Evolutionary conservation across 805 yeast species (phyloP), one percentile per base, ranked within the genome.

Genomic region (Candida berthetii): DNA sequence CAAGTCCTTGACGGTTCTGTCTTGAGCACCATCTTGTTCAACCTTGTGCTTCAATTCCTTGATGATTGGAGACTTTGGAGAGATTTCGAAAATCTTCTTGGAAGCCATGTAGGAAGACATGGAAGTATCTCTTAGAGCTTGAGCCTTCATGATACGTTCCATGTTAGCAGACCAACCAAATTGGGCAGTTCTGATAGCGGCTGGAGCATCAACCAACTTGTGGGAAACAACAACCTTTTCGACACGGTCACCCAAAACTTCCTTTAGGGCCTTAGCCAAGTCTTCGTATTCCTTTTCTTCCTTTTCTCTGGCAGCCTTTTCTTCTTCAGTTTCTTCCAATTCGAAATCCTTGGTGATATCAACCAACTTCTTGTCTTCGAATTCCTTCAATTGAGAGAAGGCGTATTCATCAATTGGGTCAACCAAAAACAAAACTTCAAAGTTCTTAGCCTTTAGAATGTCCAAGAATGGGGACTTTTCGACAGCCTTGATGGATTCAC

Each of bases 71-170:
- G 97, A 90, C 69, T 79, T 84, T 74, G 99, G 97, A 61, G 98
- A 91, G 57, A 93, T 89, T 80, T 93, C 99, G 61, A 93, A 88
- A 64, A 93, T 93, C 84, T 93, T 93, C 89, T 93, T 93, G 43
- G 99, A 93, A 38, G 98, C 85, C 99, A 93, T 93, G 93, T 93
- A 93, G 49, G 96, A 81, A 34, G 98, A 89, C 99, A 93, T 93
- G 58, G 96, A 79, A 58, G 96, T 86, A 71, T 93, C 99, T 78
- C 98, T 89, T 62, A 93, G 77, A 59, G 99, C 99, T 79, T 93
- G 99, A 49, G 99, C 99, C 80, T 93, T 93, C 99, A 93, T 93
- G 80, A 93, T 93, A 85, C 99, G 91, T 80, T 93, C 99, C 99
- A 93, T 93, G 80, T 93, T 93, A 63, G 99, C 99, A 56, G 99